phyloP scores from a whole-genome alignment of 1,139 yeast species.

The Diutina ranongensis region DNA sequence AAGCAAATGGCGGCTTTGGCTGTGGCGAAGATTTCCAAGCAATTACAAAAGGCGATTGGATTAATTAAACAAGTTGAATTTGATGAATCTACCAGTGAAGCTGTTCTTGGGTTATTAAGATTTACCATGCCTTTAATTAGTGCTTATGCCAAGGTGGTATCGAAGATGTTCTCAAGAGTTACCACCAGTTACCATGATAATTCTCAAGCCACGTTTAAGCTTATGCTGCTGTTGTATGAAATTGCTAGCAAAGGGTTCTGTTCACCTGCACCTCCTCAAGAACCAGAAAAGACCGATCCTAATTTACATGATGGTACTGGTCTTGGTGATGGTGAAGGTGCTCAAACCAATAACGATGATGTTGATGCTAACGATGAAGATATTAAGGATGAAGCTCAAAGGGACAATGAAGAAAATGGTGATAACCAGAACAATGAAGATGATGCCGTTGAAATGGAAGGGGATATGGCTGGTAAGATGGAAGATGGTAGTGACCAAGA shows the following conservation, averaged over 20 bases:
- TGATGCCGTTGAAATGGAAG: constrained; percentile 87
- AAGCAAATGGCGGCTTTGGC: constrained; percentile 9
- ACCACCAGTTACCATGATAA: constrained; percentile 37
- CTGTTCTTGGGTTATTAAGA: constrained; percentile 32
- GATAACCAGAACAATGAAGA: constrained; percentile 48
- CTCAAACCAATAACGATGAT: constrained; percentile 67
- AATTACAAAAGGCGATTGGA: constrained; percentile 13
- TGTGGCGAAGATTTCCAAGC: constrained; percentile 23
- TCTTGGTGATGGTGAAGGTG: constrained; percentile 93
- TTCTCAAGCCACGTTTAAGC: constrained; percentile 49
- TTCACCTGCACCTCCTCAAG: constrained; percentile 72
- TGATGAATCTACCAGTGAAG: constrained; percentile 21
- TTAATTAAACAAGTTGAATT: constrained; percentile 21
- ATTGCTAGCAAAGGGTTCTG: constrained; percentile 88
- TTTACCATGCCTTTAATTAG: constrained; percentile 48
- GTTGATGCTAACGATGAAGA: constrained; percentile 83
- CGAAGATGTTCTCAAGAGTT: constrained; percentile 27
- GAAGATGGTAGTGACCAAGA: constrained; percentile 73
- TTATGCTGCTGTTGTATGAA: constrained; percentile 44
- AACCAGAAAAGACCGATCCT: constrained; percentile 36
- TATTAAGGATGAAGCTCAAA: constrained; percentile 77
- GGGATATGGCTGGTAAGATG: constrained; percentile 91
- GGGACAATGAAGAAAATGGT: constrained; percentile 49
- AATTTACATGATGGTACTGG: constrained; percentile 87
- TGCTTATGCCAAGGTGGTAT: constrained; percentile 38